Evolutionary conservation across 495 filamentous ascomycete genomes (phyloP).

Genomic region (Penicillium simplicissimum): DNA sequence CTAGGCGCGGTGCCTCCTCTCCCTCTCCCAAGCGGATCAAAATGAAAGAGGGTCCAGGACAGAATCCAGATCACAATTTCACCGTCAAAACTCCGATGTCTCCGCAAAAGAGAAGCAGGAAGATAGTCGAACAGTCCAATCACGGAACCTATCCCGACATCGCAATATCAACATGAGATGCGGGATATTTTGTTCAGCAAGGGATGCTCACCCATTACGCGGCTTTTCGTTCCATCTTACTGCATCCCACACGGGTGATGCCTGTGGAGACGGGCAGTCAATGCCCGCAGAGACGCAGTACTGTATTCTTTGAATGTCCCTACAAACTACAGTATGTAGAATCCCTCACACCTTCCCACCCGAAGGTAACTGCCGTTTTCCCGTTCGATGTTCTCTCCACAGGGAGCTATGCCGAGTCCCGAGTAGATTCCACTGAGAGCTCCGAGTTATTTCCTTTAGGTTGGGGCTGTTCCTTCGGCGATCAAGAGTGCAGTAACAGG

Average conservation of each 20-base stretch:
- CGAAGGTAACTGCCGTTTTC: background rate
- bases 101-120: slow-evolving; percentile 11
- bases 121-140: slow-evolving; percentile 7
- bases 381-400: background rate
- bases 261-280: background rate
- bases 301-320: background rate
- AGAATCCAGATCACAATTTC: slow-evolving; percentile 7
- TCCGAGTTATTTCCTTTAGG: slow-evolving; percentile 18
- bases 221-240: slow-evolving; percentile 6
- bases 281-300: background rate
- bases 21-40: background rate
- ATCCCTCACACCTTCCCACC: background rate
- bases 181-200: slow-evolving; percentile 18
- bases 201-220: slow-evolving; percentile 23
- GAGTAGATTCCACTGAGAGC: background rate
- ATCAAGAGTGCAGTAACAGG: background rate
- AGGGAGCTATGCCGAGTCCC: background rate
- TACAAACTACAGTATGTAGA: background rate
- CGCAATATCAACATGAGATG: slow-evolving; percentile 7
- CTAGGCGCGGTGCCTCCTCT: background rate
- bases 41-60: slow-evolving; percentile 1
- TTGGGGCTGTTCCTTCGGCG: slow-evolving; percentile 18
- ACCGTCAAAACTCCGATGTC: slow-evolving; percentile 21
- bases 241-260: slow-evolving; percentile 1
- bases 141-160: slow-evolving; percentile 8